Evolutionary conservation across 179 eudicot genomes (phyloP), one percentile per base, ranked within the genome.

Genomic region (Amaranthus tricolor): DNA sequence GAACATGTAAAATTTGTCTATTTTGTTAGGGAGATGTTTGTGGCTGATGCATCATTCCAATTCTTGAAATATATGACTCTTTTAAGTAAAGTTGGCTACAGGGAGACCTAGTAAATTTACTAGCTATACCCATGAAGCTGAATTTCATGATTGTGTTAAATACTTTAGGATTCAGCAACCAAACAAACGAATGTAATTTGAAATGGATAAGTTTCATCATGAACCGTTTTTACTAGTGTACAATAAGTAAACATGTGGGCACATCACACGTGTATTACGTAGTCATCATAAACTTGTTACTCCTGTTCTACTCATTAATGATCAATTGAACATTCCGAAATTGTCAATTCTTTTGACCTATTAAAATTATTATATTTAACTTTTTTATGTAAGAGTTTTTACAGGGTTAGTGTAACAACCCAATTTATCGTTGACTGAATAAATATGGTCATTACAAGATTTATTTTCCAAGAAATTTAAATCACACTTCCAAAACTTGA

Each of bases 81-180:
- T 12, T 47, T 9, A 70, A 5, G 24, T 19, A 43, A 17, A 67
- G 57, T 67, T 67, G 71, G 43, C n/a, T 5, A 11, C 16, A 57
- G 20, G 44, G 74, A 71, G 6, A 12, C 45, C 65, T 56, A 71
- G 63, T 40, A 44, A 21, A 52, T n/a, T 67, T 19, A 10, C 6
- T 17, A 48, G 56, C 58, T 51, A 51, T 57, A 21, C 17, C 57
- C 58, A 68, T 14, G 66, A 6, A 68, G 50, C 17, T 9, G 55
- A 73, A 9, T 49, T 48, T 52, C 50, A 73, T 73, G 69, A 73
- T 62, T 56, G 68, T 62, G 24, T 31, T 52, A 50, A 50, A 72
- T 49, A 20, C 21, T 65, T 73, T n/a, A 60, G 58, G 53, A 44
- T 20, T 50, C 48, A 63, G 9, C 62, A 54, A 65, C 40, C 73